Conservation (phyloP, 2,329 filamentous ascomycete genomes). For the Chaetomium strumarium region DNA sequence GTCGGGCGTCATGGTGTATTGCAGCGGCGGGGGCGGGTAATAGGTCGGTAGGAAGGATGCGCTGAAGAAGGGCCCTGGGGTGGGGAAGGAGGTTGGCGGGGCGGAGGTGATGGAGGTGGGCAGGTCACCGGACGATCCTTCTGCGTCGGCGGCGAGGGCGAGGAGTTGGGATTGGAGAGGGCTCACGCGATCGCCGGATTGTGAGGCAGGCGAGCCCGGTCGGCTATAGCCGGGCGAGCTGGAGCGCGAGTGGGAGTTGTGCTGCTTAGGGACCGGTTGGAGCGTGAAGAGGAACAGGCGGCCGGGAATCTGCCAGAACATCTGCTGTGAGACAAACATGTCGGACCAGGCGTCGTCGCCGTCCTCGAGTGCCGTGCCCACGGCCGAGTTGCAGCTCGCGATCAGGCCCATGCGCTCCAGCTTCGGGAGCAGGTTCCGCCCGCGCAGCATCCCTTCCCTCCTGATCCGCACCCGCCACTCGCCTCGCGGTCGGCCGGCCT, state of each 20-base stretch:
- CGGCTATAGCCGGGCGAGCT: conserved; percentile 49
- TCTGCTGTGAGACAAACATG: conserved; percentile 75
- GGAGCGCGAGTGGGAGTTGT: conserved; percentile 33
- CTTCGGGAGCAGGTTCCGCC: conserved; percentile 78
- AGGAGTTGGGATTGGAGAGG: conserved; percentile 22
- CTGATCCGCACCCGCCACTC: conserved; percentile 85
- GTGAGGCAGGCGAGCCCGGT: conserved; percentile 44
- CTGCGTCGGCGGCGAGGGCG: conserved; percentile 24
- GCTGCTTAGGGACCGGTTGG: conserved; percentile 44
- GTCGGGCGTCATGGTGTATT: conserved; percentile 63
- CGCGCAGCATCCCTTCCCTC: conserved; percentile 80
- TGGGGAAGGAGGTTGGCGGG: conserved; percentile 38
- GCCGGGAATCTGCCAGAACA: conserved; percentile 90
- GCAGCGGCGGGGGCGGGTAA: conserved; percentile 76
- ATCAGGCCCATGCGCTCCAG: conserved; percentile 90
- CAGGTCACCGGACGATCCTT: conserved; percentile 36
- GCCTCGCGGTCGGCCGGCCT: conserved; percentile 66
- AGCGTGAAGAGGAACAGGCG: conserved; percentile 84
- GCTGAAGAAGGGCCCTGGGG: conserved; percentile 67
- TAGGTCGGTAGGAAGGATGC: conserved; percentile 84
- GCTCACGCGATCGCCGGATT: conserved; percentile 16
- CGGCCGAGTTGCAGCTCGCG: conserved; percentile 65
- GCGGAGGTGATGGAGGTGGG: conserved; percentile 31
- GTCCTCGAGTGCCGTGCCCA: conserved; percentile 59
- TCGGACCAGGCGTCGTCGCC: conserved; percentile 62